Evolutionary conservation across 1,284 basidiomycete species (phyloP).

Genomic region (Ganoderma sinense): DNA sequence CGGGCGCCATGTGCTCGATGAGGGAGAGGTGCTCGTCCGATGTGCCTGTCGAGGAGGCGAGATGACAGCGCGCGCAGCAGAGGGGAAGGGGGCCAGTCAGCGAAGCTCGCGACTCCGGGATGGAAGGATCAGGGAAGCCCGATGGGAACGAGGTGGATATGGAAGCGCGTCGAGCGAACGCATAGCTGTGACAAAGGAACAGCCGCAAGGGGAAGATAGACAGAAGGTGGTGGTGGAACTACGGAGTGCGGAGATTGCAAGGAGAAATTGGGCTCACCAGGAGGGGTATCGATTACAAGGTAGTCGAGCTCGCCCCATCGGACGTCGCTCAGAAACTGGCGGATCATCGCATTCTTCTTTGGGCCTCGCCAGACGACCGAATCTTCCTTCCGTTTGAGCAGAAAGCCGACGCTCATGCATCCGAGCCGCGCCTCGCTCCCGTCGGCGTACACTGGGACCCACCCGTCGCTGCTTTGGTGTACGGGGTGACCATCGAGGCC

Average conservation of each 20-base stretch:
- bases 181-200: background rate
- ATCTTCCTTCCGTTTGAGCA: constrained; percentile 90
- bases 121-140: background rate
- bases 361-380: constrained; percentile 98
- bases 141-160: background rate
- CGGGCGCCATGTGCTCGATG: constrained; percentile 91
- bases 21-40: constrained; percentile 98
- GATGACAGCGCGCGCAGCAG: constrained; percentile 6
- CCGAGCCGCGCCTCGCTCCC: constrained; percentile 73
- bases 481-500: constrained; percentile 89
- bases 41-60: constrained; percentile 68
- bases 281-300: constrained; percentile 96
- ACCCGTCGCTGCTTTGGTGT: constrained; percentile 94
- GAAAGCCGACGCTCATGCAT: constrained; percentile 97
- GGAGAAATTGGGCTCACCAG: constrained; percentile 60
- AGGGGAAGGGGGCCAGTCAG: constrained; percentile 7
- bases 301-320: constrained; percentile 98
- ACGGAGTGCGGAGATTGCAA: background rate
- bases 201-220: background rate
- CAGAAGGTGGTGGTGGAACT: background rate
- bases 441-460: constrained; percentile 98
- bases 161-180: background rate
- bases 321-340: constrained; percentile 96
- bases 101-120: constrained; percentile 9
- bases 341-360: constrained; percentile 99